These are phyloP conservation scores for Lipomyces starkeyi DNA, from an alignment of 805 yeast genomes.

Conservation along the genomic window DNA sequence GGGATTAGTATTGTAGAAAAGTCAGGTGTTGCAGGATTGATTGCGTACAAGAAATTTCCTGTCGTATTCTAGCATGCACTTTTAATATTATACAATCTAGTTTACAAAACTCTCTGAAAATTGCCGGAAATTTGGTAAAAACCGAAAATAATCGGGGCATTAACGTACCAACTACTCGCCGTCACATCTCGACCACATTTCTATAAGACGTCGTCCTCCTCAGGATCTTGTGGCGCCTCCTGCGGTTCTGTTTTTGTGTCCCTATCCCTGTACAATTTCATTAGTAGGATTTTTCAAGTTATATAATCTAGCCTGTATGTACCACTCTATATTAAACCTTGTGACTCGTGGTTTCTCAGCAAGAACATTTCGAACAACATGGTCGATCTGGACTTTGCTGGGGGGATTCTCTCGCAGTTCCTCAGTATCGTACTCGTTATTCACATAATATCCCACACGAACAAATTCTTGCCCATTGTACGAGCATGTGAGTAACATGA, in stretches of 20 bases:
- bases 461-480: conserved; percentile 95
- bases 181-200: neutral
- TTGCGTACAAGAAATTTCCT: neutral
- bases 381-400: conserved; percentile 36
- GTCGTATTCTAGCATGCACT: neutral
- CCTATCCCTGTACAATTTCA: conserved; percentile 17
- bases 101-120: neutral
- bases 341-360: conserved; percentile 99
- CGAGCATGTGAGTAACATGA: conserved; percentile 87
- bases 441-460: conserved; percentile 95
- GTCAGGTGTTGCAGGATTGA: neutral
- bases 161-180: neutral
- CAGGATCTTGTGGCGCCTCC: conserved; percentile 39
- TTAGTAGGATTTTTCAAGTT: neutral
- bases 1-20: neutral
- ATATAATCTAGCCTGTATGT: conserved; percentile 1
- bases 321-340: conserved; percentile 94
- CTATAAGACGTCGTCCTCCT: conserved; percentile 30
- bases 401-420: conserved; percentile 71
- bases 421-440: conserved; percentile 93
- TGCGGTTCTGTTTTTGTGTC: conserved; percentile 30
- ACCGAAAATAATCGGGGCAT: neutral
- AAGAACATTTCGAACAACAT: conserved; percentile 85
- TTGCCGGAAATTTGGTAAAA: neutral
- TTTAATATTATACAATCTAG: conserved; percentile 5